Percentiles rank a stretch among this genome's conserved stretches.
These are phyloP conservation scores for Apophysomyces variabilis DNA, from an alignment of 371 early-diverging fungal species.

Conservation along the genomic window DNA sequence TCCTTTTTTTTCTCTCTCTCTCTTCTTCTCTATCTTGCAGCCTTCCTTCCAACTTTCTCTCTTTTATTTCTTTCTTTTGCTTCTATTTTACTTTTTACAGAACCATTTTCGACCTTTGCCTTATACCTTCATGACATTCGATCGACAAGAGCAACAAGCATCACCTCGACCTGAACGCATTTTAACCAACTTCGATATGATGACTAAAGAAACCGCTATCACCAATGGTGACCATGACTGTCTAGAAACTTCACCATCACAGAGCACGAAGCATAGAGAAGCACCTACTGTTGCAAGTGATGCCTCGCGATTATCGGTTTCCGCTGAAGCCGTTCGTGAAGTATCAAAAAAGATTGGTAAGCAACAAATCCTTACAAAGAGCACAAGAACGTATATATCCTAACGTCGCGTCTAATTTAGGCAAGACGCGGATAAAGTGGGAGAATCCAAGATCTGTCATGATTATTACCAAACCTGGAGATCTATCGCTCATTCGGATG, in stretches of 20 bases:
- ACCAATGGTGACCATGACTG: background rate
- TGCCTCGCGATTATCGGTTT: conserved; percentile 36
- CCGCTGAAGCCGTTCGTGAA: conserved; percentile 51
- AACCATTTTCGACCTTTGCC: too few relatives aligned
- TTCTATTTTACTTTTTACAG: too few relatives aligned
- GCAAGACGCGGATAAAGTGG: conserved; percentile 60
- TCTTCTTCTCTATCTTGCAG: conserved; percentile 4
- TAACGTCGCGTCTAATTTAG: conserved; percentile 22
- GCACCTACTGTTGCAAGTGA: conserved; percentile 6
- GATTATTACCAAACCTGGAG: conserved; percentile 92
- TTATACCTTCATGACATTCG: background rate
- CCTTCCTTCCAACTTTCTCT: background rate
- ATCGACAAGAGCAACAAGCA: background rate
- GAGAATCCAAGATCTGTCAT: conserved; percentile 75
- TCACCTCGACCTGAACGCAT: background rate
- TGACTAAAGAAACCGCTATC: background rate
- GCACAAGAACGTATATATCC: background rate
- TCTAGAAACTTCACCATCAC: background rate
- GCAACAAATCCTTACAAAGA: background rate
- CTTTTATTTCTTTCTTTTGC: too few relatives aligned
- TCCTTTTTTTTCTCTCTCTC: conserved; percentile 6
- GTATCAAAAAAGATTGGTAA: conserved; percentile 47
- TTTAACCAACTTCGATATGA: background rate
- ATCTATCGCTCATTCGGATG: conserved; percentile 71
- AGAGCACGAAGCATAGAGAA: background rate